A percentile compares a stretch with the other conserved stretches of the same genome.
These are phyloP conservation scores for Actinomortierella wolfii DNA, from an alignment of 371 early-diverging fungal genomes.

Conservation along the genomic window DNA sequence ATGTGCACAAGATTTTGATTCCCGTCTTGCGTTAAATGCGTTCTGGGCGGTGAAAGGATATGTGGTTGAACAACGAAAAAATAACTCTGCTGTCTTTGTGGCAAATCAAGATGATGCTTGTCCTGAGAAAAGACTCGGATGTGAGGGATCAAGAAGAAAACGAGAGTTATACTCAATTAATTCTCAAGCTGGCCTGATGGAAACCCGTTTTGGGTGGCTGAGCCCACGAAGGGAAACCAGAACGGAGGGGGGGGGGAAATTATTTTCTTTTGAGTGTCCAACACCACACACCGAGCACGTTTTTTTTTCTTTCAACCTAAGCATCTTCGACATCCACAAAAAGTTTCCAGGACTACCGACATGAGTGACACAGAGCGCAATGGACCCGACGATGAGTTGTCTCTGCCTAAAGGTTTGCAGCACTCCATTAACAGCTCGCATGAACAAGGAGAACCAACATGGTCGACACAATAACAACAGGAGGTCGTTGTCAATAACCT, in stretches of 20 bases:
- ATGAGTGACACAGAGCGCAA: constrained; percentile 84
- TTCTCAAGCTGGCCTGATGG: no score
- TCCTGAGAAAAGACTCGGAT: background rate
- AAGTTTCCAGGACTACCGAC: background rate
- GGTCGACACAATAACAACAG: background rate
- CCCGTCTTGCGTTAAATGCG: background rate
- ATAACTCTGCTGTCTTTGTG: background rate
- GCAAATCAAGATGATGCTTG: background rate
- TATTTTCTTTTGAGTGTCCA: no score
- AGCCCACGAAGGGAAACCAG: background rate
- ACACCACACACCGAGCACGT: background rate
- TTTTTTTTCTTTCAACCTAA: no score
- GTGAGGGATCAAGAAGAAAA: background rate
- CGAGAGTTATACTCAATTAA: no score
- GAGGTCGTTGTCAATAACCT: background rate
- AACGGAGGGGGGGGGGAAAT: background rate
- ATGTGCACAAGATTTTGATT: background rate
- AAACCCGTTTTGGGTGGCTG: no score
- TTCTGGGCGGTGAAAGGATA: background rate
- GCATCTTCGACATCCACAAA: no score
- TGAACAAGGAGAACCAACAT: constrained; percentile 1
- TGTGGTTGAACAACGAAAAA: no score
- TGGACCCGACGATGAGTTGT: constrained; percentile 79
- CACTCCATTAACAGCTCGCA: background rate
- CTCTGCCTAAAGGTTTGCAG: constrained; percentile 80